A percentile compares a stretch with the other conserved stretches of the same genome.
Conservation (phyloP, 2,329 filamentous ascomycete genomes). For the Fusarium sororula region DNA sequence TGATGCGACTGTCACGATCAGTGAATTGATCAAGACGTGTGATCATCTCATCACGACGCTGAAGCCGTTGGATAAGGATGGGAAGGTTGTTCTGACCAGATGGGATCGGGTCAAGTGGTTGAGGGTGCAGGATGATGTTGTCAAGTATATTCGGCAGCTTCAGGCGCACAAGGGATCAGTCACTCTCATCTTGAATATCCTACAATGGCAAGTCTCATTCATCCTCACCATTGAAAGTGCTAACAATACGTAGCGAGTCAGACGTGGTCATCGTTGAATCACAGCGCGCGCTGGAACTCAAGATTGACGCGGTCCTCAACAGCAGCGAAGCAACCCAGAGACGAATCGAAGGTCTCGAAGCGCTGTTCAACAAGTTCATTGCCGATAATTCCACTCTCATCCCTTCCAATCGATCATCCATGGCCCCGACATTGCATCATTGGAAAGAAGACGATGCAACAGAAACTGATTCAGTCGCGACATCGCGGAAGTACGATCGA, state of each 20-base stretch:
- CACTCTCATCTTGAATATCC: slow-evolving; percentile 16
- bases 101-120: slow-evolving; percentile 14
- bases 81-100: background rate
- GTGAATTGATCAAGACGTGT: slow-evolving; percentile 13
- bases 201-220: background rate
- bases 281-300: background rate
- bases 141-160: slow-evolving; percentile 16
- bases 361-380: slow-evolving; percentile 18
- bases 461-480: background rate
- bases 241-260: background rate
- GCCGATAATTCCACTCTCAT: background rate
- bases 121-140: slow-evolving; percentile 18
- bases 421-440: background rate
- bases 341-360: slow-evolving; percentile 5
- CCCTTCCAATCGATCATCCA: background rate
- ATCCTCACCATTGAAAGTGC: rapidly evolving
- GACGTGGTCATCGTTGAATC: slow-evolving; percentile 14
- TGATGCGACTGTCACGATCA: slow-evolving; percentile 18
- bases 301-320: slow-evolving; percentile 7
- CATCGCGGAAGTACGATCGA: background rate
- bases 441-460: background rate
- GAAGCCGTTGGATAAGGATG: background rate
- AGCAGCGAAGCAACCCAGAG: slow-evolving; percentile 1
- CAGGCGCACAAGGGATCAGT: slow-evolving; percentile 17
- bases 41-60: background rate